Evolutionary conservation across 768 basidiomycete genomes (phyloP), one percentile per base, ranked within the genome.

Genomic region (Pisolithus albus): DNA sequence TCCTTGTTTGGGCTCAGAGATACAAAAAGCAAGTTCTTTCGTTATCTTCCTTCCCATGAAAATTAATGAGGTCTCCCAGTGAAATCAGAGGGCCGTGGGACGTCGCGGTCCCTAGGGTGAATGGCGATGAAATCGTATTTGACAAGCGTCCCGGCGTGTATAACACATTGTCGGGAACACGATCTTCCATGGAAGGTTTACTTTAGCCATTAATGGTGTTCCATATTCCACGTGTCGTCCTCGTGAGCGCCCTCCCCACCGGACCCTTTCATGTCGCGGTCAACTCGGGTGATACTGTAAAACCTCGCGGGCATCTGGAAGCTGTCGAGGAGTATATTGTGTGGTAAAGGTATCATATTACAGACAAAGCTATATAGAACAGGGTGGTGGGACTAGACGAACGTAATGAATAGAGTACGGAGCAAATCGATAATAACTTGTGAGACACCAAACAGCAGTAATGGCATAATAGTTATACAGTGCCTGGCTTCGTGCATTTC

Each of bases 81-180:
- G 88, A 91, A 70, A 85, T 93, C 65, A 80, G 87, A 54, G 91
- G 91, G 8, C 86, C 89, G 55, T 93, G 91, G 91, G 91, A 93
- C 65, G 86, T 88, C 24, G 90, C 90, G 26, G 78, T 84, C 57
- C 90, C 90, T 34, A 81, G 80, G 68, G 70, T 84, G 43, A 80
- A 81, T 62, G 79, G 67, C 61, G 58, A 53, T 53, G 61, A 55
- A 52, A 80, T 63, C 79, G 66, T 59, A 59, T 53, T 53, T 64
- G 56, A 52, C 52, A 46, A 37, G 52, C 51, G n/a, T 46, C 43
- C 46, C 38, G 47, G 59, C 62, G 62, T 66, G 66, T 60, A 46
- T 51, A 51, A 49, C 51, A 47, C 52, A 59, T 55, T 50, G 59
- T 63, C 57, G 64, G 56, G 58, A 60, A 59, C 47, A 48, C 51